These are phyloP conservation scores for Citrullus mucosospermus DNA, from an alignment of 306 rosid genomes.

Conservation along the genomic window DNA sequence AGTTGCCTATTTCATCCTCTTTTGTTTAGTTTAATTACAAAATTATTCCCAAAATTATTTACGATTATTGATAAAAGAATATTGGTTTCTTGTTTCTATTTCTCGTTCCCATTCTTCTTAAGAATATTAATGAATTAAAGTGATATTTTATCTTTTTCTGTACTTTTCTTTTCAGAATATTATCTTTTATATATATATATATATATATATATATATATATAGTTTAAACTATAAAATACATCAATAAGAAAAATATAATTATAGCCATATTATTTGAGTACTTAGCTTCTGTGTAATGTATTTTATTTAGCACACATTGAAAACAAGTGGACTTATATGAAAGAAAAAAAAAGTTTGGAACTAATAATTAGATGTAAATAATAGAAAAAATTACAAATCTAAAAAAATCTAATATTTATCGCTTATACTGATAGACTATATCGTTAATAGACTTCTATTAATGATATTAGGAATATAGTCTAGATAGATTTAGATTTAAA, in stretches of 20 bases:
- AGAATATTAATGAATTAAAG: neutral
- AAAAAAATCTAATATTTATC: too few species aligned
- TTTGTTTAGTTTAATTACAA: neutral
- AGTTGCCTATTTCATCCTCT: neutral
- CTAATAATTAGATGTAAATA: too few species aligned
- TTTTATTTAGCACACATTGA: neutral
- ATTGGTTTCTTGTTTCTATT: neutral
- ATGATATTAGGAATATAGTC: too few species aligned
- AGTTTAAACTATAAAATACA: too few species aligned
- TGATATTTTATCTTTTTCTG: neutral
- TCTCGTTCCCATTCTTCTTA: neutral
- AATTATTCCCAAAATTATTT: neutral
- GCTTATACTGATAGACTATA: too few species aligned
- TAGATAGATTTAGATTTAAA: too few species aligned
- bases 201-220: too few species aligned
- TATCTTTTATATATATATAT: neutral
- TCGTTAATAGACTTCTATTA: too few species aligned
- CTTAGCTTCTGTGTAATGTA: neutral
- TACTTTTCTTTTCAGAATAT: neutral
- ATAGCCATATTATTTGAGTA: neutral
- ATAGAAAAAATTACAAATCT: too few species aligned
- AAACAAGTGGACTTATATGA: too few species aligned
- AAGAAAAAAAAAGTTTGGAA: too few species aligned
- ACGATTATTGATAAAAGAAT: neutral
- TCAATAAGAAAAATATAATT: neutral